Evolutionary conservation across 2,329 filamentous ascomycete genomes (phyloP).

Genomic region (Stachybotrys echinatus): DNA sequence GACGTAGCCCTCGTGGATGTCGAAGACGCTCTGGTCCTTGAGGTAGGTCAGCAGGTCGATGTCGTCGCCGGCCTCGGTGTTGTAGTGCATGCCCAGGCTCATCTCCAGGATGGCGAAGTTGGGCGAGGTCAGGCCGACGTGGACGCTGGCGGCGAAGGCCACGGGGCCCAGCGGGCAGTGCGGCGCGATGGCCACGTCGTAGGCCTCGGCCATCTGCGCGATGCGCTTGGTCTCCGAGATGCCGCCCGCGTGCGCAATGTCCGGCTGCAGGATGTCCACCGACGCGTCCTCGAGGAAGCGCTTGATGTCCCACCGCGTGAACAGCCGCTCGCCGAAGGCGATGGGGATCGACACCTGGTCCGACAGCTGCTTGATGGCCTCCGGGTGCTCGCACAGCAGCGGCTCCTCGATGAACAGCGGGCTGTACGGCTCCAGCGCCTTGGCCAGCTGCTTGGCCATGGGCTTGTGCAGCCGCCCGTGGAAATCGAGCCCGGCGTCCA

Average conservation of each 20-base stretch:
- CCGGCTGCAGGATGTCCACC: conserved; percentile 65
- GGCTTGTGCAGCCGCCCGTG: conserved; percentile 69
- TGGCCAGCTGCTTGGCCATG: conserved; percentile 69
- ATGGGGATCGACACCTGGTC: conserved; percentile 52
- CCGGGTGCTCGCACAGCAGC: conserved; percentile 59
- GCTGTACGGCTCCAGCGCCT: conserved; percentile 56
- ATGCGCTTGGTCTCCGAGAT: conserved; percentile 64
- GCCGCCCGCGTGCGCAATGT: conserved; percentile 62
- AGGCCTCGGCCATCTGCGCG: conserved; percentile 62
- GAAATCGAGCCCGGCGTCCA: conserved; percentile 69
- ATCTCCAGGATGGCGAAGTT: conserved; percentile 71
- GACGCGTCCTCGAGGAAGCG: conserved; percentile 60
- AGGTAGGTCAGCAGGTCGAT: conserved; percentile 53
- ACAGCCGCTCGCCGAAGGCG: conserved; percentile 63
- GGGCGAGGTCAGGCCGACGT: conserved; percentile 50
- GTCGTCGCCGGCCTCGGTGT: conserved; percentile 51
- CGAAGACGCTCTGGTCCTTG: conserved; percentile 55
- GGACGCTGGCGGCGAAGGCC: conserved; percentile 61
- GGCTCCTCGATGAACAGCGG: conserved; percentile 71
- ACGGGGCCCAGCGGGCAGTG: conserved; percentile 67
- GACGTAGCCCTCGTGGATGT: conserved; percentile 53
- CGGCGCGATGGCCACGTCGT: conserved; percentile 64
- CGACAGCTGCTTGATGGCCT: conserved; percentile 49
- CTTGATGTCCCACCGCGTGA: conserved; percentile 65
- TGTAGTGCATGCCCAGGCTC: conserved; percentile 72